Evolutionary conservation across 306 rosid species (phyloP).

Genomic region (Malus sieversii): DNA sequence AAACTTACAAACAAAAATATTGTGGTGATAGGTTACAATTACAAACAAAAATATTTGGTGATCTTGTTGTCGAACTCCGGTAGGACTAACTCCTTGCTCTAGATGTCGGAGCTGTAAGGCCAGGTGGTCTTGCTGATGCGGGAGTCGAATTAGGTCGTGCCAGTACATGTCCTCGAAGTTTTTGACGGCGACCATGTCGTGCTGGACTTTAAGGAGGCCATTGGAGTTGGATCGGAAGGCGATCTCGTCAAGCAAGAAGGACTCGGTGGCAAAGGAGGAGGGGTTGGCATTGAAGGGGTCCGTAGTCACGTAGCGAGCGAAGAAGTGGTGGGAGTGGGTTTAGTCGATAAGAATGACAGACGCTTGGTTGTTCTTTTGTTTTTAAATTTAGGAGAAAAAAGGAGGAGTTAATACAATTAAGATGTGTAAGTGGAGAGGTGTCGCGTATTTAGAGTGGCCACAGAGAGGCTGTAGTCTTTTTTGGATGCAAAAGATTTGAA

Average conservation of each 20-base stretch:
- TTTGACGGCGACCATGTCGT: slow-evolving; percentile 57
- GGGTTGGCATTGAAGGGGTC: slow-evolving; percentile 54
- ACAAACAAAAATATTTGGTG: background rate
- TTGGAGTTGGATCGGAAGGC: slow-evolving; percentile 70
- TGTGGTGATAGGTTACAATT: background rate
- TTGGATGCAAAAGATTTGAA: too few species aligned
- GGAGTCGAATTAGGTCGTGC: slow-evolving; percentile 68
- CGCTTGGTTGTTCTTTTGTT: too few species aligned
- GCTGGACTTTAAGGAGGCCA: slow-evolving; percentile 70
- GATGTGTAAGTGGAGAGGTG: too few species aligned
- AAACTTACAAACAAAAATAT: background rate
- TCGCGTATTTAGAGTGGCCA: too few species aligned
- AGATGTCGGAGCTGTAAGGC: slow-evolving; percentile 89
- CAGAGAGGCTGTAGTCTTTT: too few species aligned
- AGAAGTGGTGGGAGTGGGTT: slow-evolving; percentile 39
- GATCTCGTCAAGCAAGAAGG: slow-evolving; percentile 78
- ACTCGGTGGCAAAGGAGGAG: slow-evolving; percentile 35
- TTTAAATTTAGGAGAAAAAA: too few species aligned
- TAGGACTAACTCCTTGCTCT: slow-evolving; percentile 80
- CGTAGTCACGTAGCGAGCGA: slow-evolving; percentile 49
- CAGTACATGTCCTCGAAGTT: slow-evolving; percentile 65
- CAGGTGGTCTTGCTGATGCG: slow-evolving; percentile 70
- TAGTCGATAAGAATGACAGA: too few species aligned
- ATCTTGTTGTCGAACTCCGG: slow-evolving; percentile 48
- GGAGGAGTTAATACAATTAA: too few species aligned